Evolutionary conservation across 352 stramenopile species (phyloP), one percentile per base, ranked within the genome.

Genomic region (Phytophthora pini): DNA sequence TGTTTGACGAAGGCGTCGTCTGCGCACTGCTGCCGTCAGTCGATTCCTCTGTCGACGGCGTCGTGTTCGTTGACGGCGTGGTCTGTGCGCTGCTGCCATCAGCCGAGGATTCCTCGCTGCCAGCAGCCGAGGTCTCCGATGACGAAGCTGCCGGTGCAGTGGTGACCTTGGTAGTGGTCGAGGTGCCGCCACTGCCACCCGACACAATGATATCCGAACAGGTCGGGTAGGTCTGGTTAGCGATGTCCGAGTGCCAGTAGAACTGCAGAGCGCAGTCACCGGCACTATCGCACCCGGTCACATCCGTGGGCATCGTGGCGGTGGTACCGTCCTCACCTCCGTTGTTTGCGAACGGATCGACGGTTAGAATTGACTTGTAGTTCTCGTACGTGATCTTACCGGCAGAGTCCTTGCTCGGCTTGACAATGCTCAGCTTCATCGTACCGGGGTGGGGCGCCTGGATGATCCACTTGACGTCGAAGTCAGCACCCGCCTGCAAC

Each of bases 161-260:
- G 20, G 41, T 48, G 17, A 47, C 41, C 41, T 47, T 46, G 47
- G 45, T 80, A 56, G 38, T 65, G 66, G 17, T 65, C 11, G 44
- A 51, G 3, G 44, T 43, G 38, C 38, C 44, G 9, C 22, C 24
- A 1, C 44, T 27, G 17, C 44, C 32, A 20, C 44, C 44, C 5
- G 44, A 51, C 24, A 51, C 44, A 38, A 51, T 51, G 44, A 51
- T 51, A 36, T 51, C 77, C 1, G 79, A 70, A 15, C 80, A 89
- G 11, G 71, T 89, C 38, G 76, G 76, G 50, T 89, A 89, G 43
- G 79, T 89, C 52, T 89, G 78, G 39, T 73, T 80, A 0, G 77
- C 80, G 29, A 84, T 48, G 36, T 84, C 78, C 43, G 78, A 87
- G 63, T 89, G 68, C 78, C 78, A 89, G 55, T 80, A 87, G 53